These are phyloP conservation scores for Oemleria cerasiformis DNA, from an alignment of 306 rosid genomes.

Conservation along the genomic window DNA sequence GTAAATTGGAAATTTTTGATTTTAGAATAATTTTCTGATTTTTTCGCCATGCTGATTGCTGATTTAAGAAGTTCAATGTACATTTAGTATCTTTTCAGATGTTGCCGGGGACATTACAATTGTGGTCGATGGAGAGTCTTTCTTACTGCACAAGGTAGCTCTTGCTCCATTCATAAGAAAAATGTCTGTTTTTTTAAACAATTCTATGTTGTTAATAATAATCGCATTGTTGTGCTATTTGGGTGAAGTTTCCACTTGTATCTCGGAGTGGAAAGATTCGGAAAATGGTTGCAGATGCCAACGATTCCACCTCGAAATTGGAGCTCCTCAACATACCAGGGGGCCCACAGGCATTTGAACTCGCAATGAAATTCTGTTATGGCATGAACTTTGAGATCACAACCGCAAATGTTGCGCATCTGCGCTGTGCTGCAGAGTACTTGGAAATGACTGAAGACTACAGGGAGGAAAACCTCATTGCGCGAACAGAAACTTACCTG, in stretches of 20 bases:
- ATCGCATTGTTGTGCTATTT: slow-evolving; percentile 14
- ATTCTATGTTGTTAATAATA: neutral
- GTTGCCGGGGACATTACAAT: slow-evolving; percentile 89
- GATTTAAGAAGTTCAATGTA: slow-evolving; percentile 8
- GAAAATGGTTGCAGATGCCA: slow-evolving; percentile 72
- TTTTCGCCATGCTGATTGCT: neutral
- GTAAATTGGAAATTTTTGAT: too few species aligned
- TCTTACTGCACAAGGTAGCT: slow-evolving; percentile 83
- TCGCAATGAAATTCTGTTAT: slow-evolving; percentile 82
- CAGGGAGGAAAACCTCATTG: slow-evolving; percentile 64
- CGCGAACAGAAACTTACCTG: slow-evolving; percentile 56
- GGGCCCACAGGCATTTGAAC: slow-evolving; percentile 70
- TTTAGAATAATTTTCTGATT: neutral
- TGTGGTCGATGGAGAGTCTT: slow-evolving; percentile 70
- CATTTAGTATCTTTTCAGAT: slow-evolving; percentile 74
- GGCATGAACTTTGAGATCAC: slow-evolving; percentile 87
- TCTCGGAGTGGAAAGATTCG: slow-evolving; percentile 82
- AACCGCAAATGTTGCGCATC: slow-evolving; percentile 54
- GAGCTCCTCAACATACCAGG: slow-evolving; percentile 79
- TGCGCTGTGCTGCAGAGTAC: slow-evolving; percentile 75
- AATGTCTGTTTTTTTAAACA: neutral
- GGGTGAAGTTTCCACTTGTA: slow-evolving; percentile 74
- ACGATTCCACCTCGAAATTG: slow-evolving; percentile 48
- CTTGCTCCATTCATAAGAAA: neutral
- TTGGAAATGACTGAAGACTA: slow-evolving; percentile 82